phyloP scores from a whole-genome alignment of 495 filamentous ascomycete genomes.

The Neurospora discreta region DNA sequence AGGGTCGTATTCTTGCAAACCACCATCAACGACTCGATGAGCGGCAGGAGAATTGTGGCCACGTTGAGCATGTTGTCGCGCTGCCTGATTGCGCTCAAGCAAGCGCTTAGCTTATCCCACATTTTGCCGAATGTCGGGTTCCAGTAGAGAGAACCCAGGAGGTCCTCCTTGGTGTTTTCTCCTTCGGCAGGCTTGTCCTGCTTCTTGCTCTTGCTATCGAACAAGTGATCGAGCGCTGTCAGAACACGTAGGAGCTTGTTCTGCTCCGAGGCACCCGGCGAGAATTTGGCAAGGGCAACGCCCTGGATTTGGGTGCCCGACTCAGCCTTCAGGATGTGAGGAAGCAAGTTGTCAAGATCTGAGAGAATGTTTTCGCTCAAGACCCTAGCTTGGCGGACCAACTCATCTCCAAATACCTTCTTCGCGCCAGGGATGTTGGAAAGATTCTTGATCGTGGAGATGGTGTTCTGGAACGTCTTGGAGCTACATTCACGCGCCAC shows the following conservation, averaged over 20 bases:
- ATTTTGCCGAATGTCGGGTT: slow-evolving; percentile 78
- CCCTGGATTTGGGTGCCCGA: slow-evolving; percentile 92
- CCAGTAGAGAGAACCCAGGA: slow-evolving; percentile 79
- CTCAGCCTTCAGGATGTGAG: slow-evolving; percentile 75
- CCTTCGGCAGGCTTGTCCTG: slow-evolving; percentile 46
- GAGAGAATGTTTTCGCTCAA: slow-evolving; percentile 73
- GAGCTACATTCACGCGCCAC: slow-evolving; percentile 91
- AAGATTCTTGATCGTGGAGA: slow-evolving; percentile 95
- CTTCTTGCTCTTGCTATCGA: slow-evolving; percentile 58
- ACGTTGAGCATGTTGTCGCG: slow-evolving; percentile 94
- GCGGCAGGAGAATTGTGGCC: slow-evolving; percentile 83
- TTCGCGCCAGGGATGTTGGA: slow-evolving; percentile 86
- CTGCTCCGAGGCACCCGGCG: slow-evolving; percentile 87
- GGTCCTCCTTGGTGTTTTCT: slow-evolving; percentile 58
- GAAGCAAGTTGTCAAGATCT: slow-evolving; percentile 77
- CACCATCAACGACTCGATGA: slow-evolving; percentile 96
- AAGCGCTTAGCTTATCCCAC: slow-evolving; percentile 91
- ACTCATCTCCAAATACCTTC: slow-evolving; percentile 79
- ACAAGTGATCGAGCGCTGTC: slow-evolving; percentile 91
- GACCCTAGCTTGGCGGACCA: slow-evolving; percentile 72
- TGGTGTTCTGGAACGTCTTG: slow-evolving; percentile 92
- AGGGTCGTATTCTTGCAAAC: slow-evolving; percentile 95
- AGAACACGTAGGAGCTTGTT: slow-evolving; percentile 89
- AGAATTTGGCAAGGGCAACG: slow-evolving; percentile 88
- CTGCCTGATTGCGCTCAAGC: slow-evolving; percentile 75